These are phyloP conservation scores for Fibroporia radiculosa DNA, from an alignment of 768 basidiomycete genomes.

Conservation along the genomic window DNA sequence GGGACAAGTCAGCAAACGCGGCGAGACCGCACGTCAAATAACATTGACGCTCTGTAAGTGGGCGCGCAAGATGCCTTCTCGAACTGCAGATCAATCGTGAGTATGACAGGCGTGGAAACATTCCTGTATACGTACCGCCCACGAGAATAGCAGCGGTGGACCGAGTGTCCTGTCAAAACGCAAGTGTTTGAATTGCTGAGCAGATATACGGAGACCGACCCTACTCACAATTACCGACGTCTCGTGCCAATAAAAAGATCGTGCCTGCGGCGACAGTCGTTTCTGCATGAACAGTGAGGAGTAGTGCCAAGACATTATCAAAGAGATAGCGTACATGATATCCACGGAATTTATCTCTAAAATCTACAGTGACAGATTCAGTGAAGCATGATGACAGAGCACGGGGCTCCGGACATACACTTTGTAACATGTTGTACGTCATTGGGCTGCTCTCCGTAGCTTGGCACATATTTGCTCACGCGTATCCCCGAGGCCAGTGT, in stretches of 20 bases:
- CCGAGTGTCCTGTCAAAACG: constrained; percentile 26
- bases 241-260: constrained; percentile 61
- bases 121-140: constrained; percentile 18
- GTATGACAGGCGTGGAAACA: background rate
- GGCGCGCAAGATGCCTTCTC: constrained; percentile 32
- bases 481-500: constrained; percentile 49
- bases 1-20: background rate
- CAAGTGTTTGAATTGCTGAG: background rate
- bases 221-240: constrained; percentile 61
- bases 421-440: constrained; percentile 51
- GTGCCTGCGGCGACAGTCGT: constrained; percentile 44
- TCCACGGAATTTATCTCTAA: constrained; percentile 57
- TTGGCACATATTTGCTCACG: constrained; percentile 54
- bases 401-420: constrained; percentile 35
- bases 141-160: constrained; percentile 31
- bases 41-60: constrained; percentile 27
- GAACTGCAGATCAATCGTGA: constrained; percentile 22
- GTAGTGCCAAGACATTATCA: constrained; percentile 4
- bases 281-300: constrained; percentile 27
- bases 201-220: background rate
- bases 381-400: background rate
- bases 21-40: constrained; percentile 10
- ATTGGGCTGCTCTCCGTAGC: constrained; percentile 51
- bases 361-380: constrained; percentile 34
- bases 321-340: constrained; percentile 41